phyloP scores from a whole-genome alignment of 139 green algal genomes.

The Closterium sp. region DNA sequence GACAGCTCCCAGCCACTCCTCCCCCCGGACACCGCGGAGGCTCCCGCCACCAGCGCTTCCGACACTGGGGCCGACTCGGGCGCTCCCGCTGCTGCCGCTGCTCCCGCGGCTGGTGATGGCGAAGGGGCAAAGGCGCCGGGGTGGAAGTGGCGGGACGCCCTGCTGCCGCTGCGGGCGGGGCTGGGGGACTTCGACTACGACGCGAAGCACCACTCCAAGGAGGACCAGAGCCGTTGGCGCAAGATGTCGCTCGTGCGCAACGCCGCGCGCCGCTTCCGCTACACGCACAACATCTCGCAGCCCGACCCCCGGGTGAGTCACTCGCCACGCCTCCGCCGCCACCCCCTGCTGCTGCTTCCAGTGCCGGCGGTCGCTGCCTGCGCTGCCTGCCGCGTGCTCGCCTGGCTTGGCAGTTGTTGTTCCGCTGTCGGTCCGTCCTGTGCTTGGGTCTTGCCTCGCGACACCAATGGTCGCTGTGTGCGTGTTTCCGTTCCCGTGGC shows the following conservation, averaged over 20 bases:
- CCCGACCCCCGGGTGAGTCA: not conserved
- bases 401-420: not conserved
- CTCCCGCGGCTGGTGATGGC: too few relatives aligned
- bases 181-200: not conserved
- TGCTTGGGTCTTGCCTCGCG: not conserved
- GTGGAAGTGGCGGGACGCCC: not conserved
- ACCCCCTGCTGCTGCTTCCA: not conserved
- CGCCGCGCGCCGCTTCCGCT: slow-evolving; percentile 11
- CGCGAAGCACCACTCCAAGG: not conserved
- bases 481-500: not conserved
- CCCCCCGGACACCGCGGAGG: not conserved
- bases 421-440: not conserved
- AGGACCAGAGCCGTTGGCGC: not conserved
- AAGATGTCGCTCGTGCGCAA: slow-evolving; percentile 9
- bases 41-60: not conserved
- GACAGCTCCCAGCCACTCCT: not conserved
- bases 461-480: not conserved
- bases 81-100: not conserved
- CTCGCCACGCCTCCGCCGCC: not conserved
- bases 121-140: not conserved
- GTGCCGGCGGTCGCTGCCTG: not conserved
- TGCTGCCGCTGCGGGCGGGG: not conserved
- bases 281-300: not conserved
- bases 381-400: not conserved
- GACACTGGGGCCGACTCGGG: not conserved